Percentiles rank a stretch among this genome's conserved stretches.
These are phyloP conservation scores for Neurospora africana DNA, from an alignment of 495 filamentous ascomycete genomes.

Conservation along the genomic window DNA sequence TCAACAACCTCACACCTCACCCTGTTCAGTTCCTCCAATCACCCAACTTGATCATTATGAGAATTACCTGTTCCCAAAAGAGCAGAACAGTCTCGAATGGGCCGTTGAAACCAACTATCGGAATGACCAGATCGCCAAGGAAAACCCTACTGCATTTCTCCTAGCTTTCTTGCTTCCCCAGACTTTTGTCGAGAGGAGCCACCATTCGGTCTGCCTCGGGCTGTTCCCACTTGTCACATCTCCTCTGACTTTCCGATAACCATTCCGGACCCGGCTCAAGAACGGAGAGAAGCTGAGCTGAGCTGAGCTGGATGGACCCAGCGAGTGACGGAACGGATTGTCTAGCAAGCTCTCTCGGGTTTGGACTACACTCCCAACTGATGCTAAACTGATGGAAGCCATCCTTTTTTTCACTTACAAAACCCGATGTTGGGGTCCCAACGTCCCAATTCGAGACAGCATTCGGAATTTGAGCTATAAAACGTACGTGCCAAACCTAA, in stretches of 20 bases:
- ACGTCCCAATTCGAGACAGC: not conserved
- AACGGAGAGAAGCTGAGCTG: not conserved
- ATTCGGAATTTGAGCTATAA: not conserved
- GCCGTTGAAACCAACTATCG: not conserved
- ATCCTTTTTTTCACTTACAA: not conserved
- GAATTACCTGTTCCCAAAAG: not conserved
- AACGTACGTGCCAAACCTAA: not conserved
- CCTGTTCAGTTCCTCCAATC: not conserved
- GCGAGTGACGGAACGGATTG: not conserved
- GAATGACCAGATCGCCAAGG: not conserved
- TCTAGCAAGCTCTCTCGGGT: not conserved
- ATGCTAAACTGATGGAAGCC: not conserved
- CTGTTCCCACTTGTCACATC: not conserved
- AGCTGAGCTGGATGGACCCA: not conserved
- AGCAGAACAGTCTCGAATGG: not conserved
- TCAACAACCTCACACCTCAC: not conserved
- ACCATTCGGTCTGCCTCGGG: not conserved
- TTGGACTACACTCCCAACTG: not conserved
- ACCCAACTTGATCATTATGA: not conserved
- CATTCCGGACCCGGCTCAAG: not conserved
- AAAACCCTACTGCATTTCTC: not conserved
- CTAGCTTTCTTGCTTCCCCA: not conserved
- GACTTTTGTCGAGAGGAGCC: not conserved
- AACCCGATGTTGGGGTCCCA: not conserved
- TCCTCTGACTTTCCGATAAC: not conserved